Evolutionary conservation across 108 stramenopile genomes (phyloP).

Genomic region (Mediolabrus comicus): DNA sequence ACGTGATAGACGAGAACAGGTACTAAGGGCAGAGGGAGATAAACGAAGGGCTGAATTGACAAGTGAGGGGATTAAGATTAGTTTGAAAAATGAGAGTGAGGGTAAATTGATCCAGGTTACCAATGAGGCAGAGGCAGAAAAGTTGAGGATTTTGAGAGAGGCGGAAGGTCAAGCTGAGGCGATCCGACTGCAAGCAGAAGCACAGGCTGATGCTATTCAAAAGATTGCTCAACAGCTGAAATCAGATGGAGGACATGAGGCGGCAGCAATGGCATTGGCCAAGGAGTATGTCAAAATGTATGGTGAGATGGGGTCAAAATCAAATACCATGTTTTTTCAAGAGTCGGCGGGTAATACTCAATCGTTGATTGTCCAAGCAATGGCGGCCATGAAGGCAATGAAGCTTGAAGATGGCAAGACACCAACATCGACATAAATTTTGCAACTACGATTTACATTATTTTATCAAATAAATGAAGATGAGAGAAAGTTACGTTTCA

Average conservation of each 20-base stretch:
- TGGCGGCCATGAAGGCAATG: slow-evolving; percentile 58
- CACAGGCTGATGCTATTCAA: slow-evolving; percentile 87
- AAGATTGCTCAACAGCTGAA: slow-evolving; percentile 65
- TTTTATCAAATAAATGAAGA: neutral
- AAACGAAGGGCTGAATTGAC: slow-evolving; percentile 89
- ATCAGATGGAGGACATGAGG: slow-evolving; percentile 77
- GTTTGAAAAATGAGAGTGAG: slow-evolving; percentile 96
- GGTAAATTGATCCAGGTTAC: slow-evolving; percentile 88
- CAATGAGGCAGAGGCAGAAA: slow-evolving; percentile 93
- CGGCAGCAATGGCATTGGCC: slow-evolving; percentile 90
- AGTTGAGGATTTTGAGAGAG: slow-evolving; percentile 77
- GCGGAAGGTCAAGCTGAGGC: slow-evolving; percentile 94
- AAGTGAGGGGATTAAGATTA: slow-evolving; percentile 94
- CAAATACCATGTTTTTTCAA: slow-evolving; percentile 97
- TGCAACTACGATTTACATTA: neutral
- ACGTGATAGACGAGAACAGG: slow-evolving; percentile 91
- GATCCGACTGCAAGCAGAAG: slow-evolving; percentile 77
- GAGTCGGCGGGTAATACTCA: slow-evolving; percentile 91
- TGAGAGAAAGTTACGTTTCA: too few species aligned
- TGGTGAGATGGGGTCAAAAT: slow-evolving; percentile 93
- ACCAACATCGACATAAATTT: neutral
- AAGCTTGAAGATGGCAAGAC: slow-evolving; percentile 3
- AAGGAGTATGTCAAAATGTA: slow-evolving; percentile 95
- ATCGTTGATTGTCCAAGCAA: slow-evolving; percentile 80
- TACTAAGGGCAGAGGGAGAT: slow-evolving; percentile 93